Base-by-base conservation (phyloP, 2,329 filamentous ascomycete species). In the Fusarium longipes region DNA sequence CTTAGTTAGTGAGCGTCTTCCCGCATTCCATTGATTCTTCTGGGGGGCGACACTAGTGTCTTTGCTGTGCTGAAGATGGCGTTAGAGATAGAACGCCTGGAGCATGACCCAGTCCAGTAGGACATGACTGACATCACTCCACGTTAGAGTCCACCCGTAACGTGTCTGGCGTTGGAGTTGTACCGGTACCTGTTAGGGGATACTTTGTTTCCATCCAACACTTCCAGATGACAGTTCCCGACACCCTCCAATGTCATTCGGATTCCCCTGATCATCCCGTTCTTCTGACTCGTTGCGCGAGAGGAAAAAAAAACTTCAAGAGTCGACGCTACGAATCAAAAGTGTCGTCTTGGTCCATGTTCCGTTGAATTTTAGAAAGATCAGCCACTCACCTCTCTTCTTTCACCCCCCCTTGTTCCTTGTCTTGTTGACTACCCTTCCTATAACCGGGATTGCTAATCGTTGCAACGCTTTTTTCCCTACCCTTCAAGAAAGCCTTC, bases 361-460 rank as follows among this genome's bases (percentile, higher is more conserved):
- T 25, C 30, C 24, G 45, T 38, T 49, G 22, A 36, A 36, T 27
- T 49, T 27, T 32, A 24, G 18, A 49, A 35, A 48, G 27, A 12
- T 38, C 38, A 38, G 45, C 35, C 18, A 25, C n/a, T 15, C 25
- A 40, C 22, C 24, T 25, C 40, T 40, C 40, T 12, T n/a, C 40
- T 43, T 25, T n/a, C 38, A n/a, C 38, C 25, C n/a, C 32, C 59
- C 67, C 65, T 52, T 57, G 63, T 45, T 20, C 25, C 18, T 24
- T n/a, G 20, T 33, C 43, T 17, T 39, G 43, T 58, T 57, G 42
- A 45, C 39, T 69, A 47, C 39, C 57, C 57, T n/a, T n/a, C n/a
- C n/a, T n/a, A n/a, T 60, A 56, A 47, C 69, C 59, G 45, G 70
- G 62, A 67, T 73, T 72, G 57, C 55, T 65, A 60, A 67, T 70